Evolutionary conservation across 169 alveolate genomes (phyloP).

Genomic region (Ichthyophthirius multifiliis): DNA sequence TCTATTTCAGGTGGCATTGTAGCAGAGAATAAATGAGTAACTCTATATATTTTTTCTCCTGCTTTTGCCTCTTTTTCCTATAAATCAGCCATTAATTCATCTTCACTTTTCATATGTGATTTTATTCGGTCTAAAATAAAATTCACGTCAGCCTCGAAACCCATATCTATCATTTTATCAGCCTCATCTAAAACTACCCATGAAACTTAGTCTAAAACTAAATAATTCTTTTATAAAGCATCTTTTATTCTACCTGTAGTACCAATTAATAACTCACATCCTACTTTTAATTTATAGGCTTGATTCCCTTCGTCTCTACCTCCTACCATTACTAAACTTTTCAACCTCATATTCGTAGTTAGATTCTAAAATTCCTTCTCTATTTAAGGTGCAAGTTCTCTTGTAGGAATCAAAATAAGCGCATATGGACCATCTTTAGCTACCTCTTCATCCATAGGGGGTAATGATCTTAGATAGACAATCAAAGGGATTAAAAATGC

Average conservation of each 20-base stretch:
- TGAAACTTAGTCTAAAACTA: constrained; percentile 92
- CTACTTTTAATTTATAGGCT: constrained; percentile 90
- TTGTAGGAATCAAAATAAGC: constrained; percentile 92
- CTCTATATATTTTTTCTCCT: constrained; percentile 86
- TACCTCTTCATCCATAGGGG: constrained; percentile 90
- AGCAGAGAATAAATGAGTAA: constrained; percentile 95
- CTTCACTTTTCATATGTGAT: constrained; percentile 80
- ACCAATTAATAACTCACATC: constrained; percentile 96
- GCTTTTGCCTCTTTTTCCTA: constrained; percentile 86
- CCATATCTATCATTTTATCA: constrained; percentile 97
- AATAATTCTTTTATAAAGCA: constrained; percentile 89
- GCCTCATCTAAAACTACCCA: constrained; percentile 97
- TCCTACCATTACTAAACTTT: constrained; percentile 95
- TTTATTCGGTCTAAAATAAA: constrained; percentile 85
- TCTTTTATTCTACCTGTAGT: constrained; percentile 98
- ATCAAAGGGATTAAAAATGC: constrained; percentile 97
- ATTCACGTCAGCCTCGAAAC: constrained; percentile 95
- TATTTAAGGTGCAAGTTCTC: constrained; percentile 94
- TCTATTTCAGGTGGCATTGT: constrained; percentile 96
- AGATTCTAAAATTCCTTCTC: constrained; percentile 91
- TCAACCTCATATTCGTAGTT: constrained; percentile 69
- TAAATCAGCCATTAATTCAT: constrained; percentile 78
- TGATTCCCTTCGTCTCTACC: constrained; percentile 94
- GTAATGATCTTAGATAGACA: constrained; percentile 85
- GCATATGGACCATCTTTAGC: constrained; percentile 96